phyloP scores from a whole-genome alignment of 2,329 filamentous ascomycete genomes.

The Fulvia fulva region DNA sequence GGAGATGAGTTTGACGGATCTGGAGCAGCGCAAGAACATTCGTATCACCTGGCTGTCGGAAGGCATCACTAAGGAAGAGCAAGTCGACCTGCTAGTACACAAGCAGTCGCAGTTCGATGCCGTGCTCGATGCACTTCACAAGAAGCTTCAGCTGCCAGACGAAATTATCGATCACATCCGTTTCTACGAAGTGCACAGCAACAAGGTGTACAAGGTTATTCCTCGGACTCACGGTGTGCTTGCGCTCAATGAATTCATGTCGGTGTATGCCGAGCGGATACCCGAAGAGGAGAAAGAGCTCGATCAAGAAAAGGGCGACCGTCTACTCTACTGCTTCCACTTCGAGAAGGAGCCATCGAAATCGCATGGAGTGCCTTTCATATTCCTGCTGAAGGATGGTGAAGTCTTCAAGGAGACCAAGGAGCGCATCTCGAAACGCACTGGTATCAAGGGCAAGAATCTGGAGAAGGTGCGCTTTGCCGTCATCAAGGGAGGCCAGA shows the following conservation, averaged over 20 bases:
- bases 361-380: constrained; percentile 84
- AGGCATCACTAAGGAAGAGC: constrained; percentile 87
- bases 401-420: constrained; percentile 89
- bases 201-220: constrained; percentile 80
- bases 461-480: constrained; percentile 99
- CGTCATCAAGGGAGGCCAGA: constrained; percentile 59
- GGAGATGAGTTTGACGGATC: constrained; percentile 87
- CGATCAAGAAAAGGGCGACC: constrained; percentile 43
- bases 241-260: constrained; percentile 79
- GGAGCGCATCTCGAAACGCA: constrained; percentile 87
- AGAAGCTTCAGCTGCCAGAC: constrained; percentile 74
- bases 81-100: constrained; percentile 76
- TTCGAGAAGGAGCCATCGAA: constrained; percentile 87
- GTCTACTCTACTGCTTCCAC: constrained; percentile 77
- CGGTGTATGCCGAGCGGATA: constrained; percentile 74
- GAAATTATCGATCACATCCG: constrained; percentile 71
- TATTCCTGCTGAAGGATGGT: constrained; percentile 78
- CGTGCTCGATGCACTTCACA: constrained; percentile 69
- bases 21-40: constrained; percentile 86
- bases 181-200: constrained; percentile 76
- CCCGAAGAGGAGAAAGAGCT: constrained; percentile 59
- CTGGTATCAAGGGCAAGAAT: constrained; percentile 93
- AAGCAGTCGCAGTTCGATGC: constrained; percentile 81
- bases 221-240: constrained; percentile 67
- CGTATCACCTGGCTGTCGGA: constrained; percentile 83